Percentiles rank a stretch among this genome's conserved stretches.
Conservation (phyloP, 495 filamentous ascomycete genomes). For the Neohortaea acidophila region DNA sequence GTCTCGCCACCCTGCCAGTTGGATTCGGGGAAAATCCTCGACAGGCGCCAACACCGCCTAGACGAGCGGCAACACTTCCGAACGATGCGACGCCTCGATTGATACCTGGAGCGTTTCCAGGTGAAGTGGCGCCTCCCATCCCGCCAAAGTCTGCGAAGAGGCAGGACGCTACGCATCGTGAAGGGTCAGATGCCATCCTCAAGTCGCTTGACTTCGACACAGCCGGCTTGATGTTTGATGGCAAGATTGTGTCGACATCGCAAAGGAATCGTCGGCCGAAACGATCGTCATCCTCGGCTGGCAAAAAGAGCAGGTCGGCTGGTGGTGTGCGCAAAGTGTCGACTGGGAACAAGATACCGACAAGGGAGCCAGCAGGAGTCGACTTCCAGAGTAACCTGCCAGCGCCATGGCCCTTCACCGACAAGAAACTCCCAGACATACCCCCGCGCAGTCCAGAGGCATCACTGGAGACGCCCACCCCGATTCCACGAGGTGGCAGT, state of each 20-base stretch:
- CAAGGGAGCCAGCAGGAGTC: not conserved
- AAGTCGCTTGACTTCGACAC: not conserved
- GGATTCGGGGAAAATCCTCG: slow-evolving; percentile 3
- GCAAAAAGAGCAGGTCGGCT: not conserved
- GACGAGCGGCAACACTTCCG: not conserved
- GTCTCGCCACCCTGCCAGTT: not conserved
- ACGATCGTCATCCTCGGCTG: too few relatives aligned
- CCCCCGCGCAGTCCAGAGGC: slow-evolving; percentile 6
- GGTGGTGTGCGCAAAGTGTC: not conserved
- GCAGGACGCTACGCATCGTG: not conserved
- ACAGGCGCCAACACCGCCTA: slow-evolving; percentile 9
- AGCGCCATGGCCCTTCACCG: not conserved
- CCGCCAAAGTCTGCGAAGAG: slow-evolving; percentile 3
- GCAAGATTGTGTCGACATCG: too few relatives aligned
- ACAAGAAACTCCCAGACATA: slow-evolving; percentile 10
- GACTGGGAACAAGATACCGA: not conserved
- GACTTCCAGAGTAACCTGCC: not conserved
- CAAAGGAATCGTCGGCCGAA: too few relatives aligned
- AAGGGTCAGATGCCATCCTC: not conserved
- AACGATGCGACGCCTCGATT: not conserved
- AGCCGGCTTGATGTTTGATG: too few relatives aligned
- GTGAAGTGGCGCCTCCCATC: slow-evolving; percentile 2
- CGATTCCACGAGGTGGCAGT: not conserved
- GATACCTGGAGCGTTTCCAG: not conserved
- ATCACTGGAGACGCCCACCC: not conserved